Evolutionary conservation across 2,329 filamentous ascomycete genomes (phyloP).

Genomic region (Diaporthe velutina): DNA sequence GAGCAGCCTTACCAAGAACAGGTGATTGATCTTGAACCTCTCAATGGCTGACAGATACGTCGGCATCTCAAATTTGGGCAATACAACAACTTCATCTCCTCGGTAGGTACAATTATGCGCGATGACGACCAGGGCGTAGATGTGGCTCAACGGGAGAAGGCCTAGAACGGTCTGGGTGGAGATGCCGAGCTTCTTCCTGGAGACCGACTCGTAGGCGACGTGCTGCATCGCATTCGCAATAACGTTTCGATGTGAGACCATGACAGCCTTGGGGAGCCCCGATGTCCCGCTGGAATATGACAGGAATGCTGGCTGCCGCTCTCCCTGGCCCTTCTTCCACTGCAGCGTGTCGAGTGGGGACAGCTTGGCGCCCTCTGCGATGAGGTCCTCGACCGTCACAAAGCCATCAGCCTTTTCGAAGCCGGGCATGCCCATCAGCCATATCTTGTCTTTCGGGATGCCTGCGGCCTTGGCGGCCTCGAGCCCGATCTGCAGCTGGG

Average conservation of each 20-base stretch:
- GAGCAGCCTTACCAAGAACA: slow-evolving; percentile 69
- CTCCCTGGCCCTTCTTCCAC: slow-evolving; percentile 75
- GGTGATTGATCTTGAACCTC: slow-evolving; percentile 72
- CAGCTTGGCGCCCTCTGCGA: slow-evolving; percentile 69
- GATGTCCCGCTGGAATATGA: slow-evolving; percentile 87
- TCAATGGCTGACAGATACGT: slow-evolving; percentile 73
- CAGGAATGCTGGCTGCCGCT: slow-evolving; percentile 78
- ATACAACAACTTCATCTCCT: slow-evolving; percentile 78
- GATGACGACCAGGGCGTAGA: slow-evolving; percentile 81
- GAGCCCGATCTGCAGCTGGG: slow-evolving; percentile 74
- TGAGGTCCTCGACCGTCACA: slow-evolving; percentile 76
- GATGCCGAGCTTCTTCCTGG: slow-evolving; percentile 53
- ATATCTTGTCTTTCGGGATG: slow-evolving; percentile 74
- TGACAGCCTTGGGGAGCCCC: slow-evolving; percentile 86
- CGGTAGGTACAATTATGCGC: slow-evolving; percentile 74
- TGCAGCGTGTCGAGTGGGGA: slow-evolving; percentile 66
- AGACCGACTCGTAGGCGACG: slow-evolving; percentile 55
- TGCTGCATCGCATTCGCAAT: slow-evolving; percentile 82
- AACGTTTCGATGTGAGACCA: slow-evolving; percentile 84
- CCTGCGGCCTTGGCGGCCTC: slow-evolving; percentile 73
- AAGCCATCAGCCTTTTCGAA: slow-evolving; percentile 64
- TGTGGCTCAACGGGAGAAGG: slow-evolving; percentile 85
- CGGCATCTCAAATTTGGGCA: slow-evolving; percentile 80
- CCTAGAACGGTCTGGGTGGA: slow-evolving; percentile 68
- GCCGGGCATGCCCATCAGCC: slow-evolving; percentile 77